Percentiles rank a stretch among this genome's conserved stretches.
These are phyloP conservation scores for Pezicula carpinea DNA, from an alignment of 2,329 filamentous ascomycete species.

Conservation along the genomic window DNA sequence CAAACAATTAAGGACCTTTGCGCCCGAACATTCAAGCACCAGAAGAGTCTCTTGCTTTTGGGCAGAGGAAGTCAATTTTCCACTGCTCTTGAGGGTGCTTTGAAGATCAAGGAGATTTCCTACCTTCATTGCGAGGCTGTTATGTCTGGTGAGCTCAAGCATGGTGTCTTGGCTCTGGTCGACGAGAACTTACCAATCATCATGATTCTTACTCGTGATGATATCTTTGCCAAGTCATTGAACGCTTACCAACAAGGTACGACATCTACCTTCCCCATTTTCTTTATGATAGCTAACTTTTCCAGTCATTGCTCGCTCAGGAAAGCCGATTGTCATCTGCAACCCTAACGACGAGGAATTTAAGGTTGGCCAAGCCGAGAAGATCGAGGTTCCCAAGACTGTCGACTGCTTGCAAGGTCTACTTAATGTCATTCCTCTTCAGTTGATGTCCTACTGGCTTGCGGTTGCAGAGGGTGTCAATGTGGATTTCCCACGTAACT, in stretches of 20 bases:
- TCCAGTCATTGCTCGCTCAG: constrained; percentile 85
- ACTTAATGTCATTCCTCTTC: constrained; percentile 94
- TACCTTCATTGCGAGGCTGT: constrained; percentile 99
- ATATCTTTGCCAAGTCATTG: constrained; percentile 97
- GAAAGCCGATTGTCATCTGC: constrained; percentile 98
- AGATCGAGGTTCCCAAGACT: constrained; percentile 95
- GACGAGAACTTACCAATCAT: constrained; percentile 99
- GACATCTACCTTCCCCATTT: constrained; percentile 20
- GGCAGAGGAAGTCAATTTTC: constrained; percentile 96
- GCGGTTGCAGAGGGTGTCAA: constrained; percentile 94
- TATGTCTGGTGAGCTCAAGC: constrained; percentile 99
- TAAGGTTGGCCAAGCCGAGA: constrained; percentile 80
- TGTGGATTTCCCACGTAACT: constrained; percentile 96
- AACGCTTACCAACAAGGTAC: constrained; percentile 97
- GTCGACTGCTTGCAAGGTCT: constrained; percentile 95
- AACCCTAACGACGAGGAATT: constrained; percentile 89
- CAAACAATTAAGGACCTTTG: constrained; percentile 93
- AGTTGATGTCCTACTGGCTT: constrained; percentile 98
- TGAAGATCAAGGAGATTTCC: constrained; percentile 99
- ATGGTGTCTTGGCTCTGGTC: constrained; percentile 93
- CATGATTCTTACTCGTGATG: constrained; percentile 96
- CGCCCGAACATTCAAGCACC: constrained; percentile 88
- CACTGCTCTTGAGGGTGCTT: constrained; percentile 91
- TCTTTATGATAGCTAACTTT: constrained; percentile 23
- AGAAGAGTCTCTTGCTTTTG: constrained; percentile 91